Evolutionary conservation across 495 filamentous ascomycete genomes (phyloP).

Genomic region (Penicillium cosmopolitanum): DNA sequence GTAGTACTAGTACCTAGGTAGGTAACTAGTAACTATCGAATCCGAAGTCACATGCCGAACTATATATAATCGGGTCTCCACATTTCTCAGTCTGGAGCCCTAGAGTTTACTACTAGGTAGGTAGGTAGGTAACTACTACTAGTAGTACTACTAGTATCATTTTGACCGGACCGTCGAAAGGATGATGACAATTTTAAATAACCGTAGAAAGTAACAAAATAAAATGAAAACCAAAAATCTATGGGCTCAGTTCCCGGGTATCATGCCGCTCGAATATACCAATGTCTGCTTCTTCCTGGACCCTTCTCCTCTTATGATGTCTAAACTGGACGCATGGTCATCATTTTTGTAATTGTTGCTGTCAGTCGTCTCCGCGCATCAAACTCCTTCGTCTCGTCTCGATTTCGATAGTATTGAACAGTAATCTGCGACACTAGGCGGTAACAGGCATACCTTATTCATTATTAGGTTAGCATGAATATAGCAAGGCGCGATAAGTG

Average conservation of each 20-base stretch:
- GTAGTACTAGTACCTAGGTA: too few species aligned
- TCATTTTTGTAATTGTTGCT: constrained; percentile 32
- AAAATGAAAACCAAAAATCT: background rate
- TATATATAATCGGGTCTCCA: too few species aligned
- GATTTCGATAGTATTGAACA: constrained; percentile 46
- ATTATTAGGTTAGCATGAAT: constrained; percentile 10
- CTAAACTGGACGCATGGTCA: constrained; percentile 10
- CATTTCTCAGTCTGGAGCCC: too few species aligned
- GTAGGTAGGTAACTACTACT: too few species aligned
- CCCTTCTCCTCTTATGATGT: background rate
- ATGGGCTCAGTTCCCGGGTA: constrained; percentile 8
- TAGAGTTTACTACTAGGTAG: too few species aligned
- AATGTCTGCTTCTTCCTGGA: background rate
- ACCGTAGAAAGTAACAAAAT: background rate
- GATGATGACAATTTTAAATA: too few species aligned
- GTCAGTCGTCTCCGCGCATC: constrained; percentile 43
- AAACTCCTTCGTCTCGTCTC: constrained; percentile 42
- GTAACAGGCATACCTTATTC: constrained; percentile 46
- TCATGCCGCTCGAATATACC: constrained; percentile 13
- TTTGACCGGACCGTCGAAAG: too few species aligned
- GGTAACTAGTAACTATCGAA: too few species aligned
- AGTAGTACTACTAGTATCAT: too few species aligned
- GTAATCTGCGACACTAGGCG: constrained; percentile 43
- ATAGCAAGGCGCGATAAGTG: background rate
- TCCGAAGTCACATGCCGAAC: too few species aligned